Evolutionary conservation across 148 eudicot species (phyloP).

Genomic region (Arctostaphylos glauca): DNA sequence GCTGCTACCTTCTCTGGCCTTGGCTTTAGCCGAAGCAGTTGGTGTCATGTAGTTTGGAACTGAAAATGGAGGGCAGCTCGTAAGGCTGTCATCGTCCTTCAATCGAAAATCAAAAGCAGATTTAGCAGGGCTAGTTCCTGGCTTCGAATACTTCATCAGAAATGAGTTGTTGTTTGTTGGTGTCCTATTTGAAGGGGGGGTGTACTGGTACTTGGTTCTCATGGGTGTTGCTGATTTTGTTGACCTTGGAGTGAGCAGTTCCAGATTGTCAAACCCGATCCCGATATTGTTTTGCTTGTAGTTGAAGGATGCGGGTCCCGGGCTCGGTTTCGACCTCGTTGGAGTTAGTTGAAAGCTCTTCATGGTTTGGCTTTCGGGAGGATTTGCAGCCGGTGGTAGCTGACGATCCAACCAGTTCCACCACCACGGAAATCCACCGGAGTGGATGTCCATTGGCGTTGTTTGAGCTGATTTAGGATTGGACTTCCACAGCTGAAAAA

Average conservation of each 20-base stretch:
- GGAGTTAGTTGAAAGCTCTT: constrained; percentile 50
- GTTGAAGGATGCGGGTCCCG: constrained; percentile 30
- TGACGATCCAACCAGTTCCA: constrained; percentile 92
- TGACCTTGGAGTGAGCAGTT: constrained; percentile 61
- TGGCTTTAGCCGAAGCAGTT: constrained; percentile 66
- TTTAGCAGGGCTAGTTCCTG: constrained; percentile 31
- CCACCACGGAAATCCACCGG: constrained; percentile 94
- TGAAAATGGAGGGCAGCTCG: constrained; percentile 75
- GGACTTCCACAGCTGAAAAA: constrained; percentile 52
- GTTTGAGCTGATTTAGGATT: constrained; percentile 55
- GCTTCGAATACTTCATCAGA: constrained; percentile 26
- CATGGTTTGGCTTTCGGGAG: constrained; percentile 39
- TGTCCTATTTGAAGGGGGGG: constrained; percentile 54
- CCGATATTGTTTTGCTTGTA: constrained; percentile 27
- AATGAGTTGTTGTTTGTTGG: constrained; percentile 33
- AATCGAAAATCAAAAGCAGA: constrained; percentile 47
- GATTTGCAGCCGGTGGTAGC: constrained; percentile 37
- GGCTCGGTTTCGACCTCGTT: constrained; percentile 61
- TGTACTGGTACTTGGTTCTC: constrained; percentile 34
- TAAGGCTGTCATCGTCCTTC: constrained; percentile 78
- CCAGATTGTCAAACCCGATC: constrained; percentile 40
- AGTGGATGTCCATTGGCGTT: constrained; percentile 41
- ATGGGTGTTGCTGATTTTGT: constrained; percentile 55
- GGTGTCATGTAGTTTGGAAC: constrained; percentile 79
- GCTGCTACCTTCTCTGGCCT: constrained; percentile 39